These are phyloP conservation scores for Tephrocybe sp. DNA, from an alignment of 768 basidiomycete species.

Conservation along the genomic window DNA sequence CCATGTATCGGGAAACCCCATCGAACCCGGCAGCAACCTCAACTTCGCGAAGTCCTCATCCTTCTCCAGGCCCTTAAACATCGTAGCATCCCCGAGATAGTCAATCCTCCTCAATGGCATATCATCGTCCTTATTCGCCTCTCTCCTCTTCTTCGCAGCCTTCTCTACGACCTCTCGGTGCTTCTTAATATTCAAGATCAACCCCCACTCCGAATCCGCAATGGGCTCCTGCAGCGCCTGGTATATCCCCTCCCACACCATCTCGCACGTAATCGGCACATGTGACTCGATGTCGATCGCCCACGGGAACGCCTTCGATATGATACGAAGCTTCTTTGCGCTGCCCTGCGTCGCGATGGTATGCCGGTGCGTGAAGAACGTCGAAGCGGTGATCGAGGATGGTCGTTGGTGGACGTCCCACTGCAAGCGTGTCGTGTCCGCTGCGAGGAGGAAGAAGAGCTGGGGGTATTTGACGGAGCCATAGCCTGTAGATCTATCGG, in stretches of 20 bases:
- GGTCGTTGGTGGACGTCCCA: conserved; percentile 7
- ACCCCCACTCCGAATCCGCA: conserved; percentile 67
- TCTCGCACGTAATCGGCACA: conserved; percentile 43
- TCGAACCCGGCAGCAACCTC: conserved; percentile 44
- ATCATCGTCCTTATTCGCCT: conserved; percentile 32
- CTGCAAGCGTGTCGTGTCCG: conserved; percentile 12
- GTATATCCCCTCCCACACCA: conserved; percentile 54
- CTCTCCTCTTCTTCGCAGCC: conserved; percentile 47
- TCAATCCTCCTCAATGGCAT: conserved; percentile 54
- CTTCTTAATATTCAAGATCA: conserved; percentile 42
- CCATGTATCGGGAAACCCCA: conserved; percentile 53
- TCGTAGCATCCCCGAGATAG: conserved; percentile 54
- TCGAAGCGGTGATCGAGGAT: conserved; percentile 6
- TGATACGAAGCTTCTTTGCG: conserved; percentile 44
- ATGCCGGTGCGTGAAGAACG: conserved; percentile 7
- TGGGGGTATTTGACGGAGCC: conserved; percentile 17
- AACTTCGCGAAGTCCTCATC: conserved; percentile 54
- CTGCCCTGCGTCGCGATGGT: conserved; percentile 34
- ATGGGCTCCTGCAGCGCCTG: conserved; percentile 49
- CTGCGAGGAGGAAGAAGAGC: conserved; percentile 12
- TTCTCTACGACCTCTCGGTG: conserved; percentile 42
- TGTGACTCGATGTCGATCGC: conserved; percentile 48
- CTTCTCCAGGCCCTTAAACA: conserved; percentile 62
- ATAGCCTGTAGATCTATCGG: not conserved
- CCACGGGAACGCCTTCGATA: conserved; percentile 68